phyloP scores from a whole-genome alignment of 176 grass and related monocot genomes.

The maize (Zea mays) region DNA sequence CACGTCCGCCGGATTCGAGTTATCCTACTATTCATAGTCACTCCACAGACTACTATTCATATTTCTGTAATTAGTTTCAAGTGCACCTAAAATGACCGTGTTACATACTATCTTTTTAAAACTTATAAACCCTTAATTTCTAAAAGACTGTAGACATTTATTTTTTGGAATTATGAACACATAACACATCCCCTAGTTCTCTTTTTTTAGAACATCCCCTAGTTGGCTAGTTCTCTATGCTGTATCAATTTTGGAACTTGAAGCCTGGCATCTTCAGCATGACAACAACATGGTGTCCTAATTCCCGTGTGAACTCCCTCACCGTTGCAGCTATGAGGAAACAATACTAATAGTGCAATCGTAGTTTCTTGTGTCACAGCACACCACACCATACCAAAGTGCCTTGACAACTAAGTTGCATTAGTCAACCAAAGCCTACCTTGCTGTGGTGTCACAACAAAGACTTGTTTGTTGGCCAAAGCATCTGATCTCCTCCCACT shows the following conservation, averaged over 20 bases:
- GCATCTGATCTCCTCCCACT: constrained; percentile 31
- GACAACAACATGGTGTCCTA: too few relatives aligned
- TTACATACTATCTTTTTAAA: not conserved
- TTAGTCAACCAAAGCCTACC: constrained; percentile 41
- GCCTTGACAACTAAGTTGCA: constrained; percentile 35
- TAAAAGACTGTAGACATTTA: not conserved
- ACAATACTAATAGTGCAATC: too few relatives aligned
- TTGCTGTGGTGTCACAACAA: constrained; percentile 35
- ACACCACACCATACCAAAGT: constrained; percentile 26
- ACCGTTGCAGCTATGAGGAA: too few relatives aligned
- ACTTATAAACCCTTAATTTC: not conserved
- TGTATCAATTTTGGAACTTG: too few relatives aligned
- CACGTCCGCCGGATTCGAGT: not conserved
- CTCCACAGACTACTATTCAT: constrained; percentile 1
- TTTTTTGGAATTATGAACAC: not conserved
- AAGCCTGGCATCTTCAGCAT: too few relatives aligned
- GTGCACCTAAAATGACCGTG: not conserved
- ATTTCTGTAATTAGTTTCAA: not conserved
- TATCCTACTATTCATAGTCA: not conserved
- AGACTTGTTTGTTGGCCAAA: constrained; percentile 33
- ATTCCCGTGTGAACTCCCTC: too few relatives aligned
- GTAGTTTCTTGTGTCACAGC: not conserved
- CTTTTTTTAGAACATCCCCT: too few relatives aligned
- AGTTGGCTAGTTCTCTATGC: too few relatives aligned
- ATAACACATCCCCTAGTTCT: constrained; percentile 4